phyloP scores from a whole-genome alignment of 192 early-diverging fungal genomes.

The Podila clonocystis region DNA sequence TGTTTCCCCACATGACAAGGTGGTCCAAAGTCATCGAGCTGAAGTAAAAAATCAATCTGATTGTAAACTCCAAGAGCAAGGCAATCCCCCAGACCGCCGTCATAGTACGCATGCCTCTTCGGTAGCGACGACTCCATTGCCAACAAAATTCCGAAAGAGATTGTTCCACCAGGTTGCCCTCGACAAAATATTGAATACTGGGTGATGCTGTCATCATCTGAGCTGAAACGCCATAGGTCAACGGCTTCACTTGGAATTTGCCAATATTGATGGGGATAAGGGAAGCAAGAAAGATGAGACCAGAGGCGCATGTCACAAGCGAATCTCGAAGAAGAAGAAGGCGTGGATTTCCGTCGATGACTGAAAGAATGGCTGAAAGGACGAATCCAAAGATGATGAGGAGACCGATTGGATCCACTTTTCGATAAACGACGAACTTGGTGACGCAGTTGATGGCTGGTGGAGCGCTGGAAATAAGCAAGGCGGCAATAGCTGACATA shows the following conservation, averaged over 20 bases:
- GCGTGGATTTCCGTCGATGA: slow-evolving; percentile 52
- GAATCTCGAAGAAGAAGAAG: slow-evolving; percentile 58
- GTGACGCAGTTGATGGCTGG: slow-evolving; percentile 35
- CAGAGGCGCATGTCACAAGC: slow-evolving; percentile 45
- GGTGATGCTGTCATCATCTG: slow-evolving; percentile 47
- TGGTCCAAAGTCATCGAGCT: slow-evolving; percentile 48
- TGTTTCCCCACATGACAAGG: slow-evolving; percentile 49
- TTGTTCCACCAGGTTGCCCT: slow-evolving; percentile 37
- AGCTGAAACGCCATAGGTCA: slow-evolving; percentile 49
- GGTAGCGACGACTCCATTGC: slow-evolving; percentile 42
- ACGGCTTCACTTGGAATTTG: slow-evolving; percentile 42
- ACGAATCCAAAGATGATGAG: slow-evolving; percentile 51
- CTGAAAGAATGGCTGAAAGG: slow-evolving; percentile 50
- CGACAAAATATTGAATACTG: slow-evolving; percentile 24
- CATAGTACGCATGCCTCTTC: slow-evolving; percentile 34
- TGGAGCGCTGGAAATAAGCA: slow-evolving; percentile 53
- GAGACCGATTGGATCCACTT: slow-evolving; percentile 45
- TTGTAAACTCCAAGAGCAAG: slow-evolving; percentile 54
- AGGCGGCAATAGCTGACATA: slow-evolving; percentile 35
- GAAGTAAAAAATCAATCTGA: slow-evolving; percentile 47
- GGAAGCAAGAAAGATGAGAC: slow-evolving; percentile 46
- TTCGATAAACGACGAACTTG: slow-evolving; percentile 34
- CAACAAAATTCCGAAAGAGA: slow-evolving; percentile 48
- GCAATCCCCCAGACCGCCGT: slow-evolving; percentile 54
- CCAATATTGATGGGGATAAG: slow-evolving; percentile 49